Percentiles rank a stretch among this genome's conserved stretches.
Evolutionary conservation across 352 stramenopile species (phyloP).

Genomic region (Thalassiosira oceanica): DNA sequence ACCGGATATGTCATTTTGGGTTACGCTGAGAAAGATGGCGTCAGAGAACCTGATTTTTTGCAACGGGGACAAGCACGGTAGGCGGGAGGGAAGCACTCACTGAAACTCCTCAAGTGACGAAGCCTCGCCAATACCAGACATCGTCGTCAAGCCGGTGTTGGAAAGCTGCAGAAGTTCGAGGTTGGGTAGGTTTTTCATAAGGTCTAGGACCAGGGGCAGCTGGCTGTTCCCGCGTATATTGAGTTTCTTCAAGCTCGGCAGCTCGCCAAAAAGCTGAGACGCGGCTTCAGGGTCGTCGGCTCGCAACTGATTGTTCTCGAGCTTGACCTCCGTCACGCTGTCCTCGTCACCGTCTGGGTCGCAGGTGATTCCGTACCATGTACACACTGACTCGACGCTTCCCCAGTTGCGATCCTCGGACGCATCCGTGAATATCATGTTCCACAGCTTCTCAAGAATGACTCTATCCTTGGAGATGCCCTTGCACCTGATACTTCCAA

Average conservation of each 20-base stretch:
- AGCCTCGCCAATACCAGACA: slow-evolving; percentile 39
- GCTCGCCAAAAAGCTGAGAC: slow-evolving; percentile 45
- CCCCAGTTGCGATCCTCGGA: slow-evolving; percentile 41
- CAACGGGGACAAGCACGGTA: background rate
- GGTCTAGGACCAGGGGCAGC: slow-evolving; percentile 41
- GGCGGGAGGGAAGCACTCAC: slow-evolving; percentile 10
- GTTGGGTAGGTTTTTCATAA: slow-evolving; percentile 31
- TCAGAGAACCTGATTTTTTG: background rate
- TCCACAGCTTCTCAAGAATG: slow-evolving; percentile 37
- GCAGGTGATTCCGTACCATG: slow-evolving; percentile 75
- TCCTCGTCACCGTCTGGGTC: slow-evolving; percentile 34
- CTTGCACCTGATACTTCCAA: slow-evolving; percentile 41
- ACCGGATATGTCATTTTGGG: slow-evolving; percentile 48
- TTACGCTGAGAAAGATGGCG: slow-evolving; percentile 17
- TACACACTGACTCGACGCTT: slow-evolving; percentile 53
- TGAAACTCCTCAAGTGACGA: slow-evolving; percentile 60
- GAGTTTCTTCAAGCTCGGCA: slow-evolving; percentile 41
- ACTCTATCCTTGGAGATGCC: slow-evolving; percentile 43
- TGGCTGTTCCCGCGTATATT: slow-evolving; percentile 49
- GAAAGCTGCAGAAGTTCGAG: slow-evolving; percentile 50
- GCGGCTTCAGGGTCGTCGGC: slow-evolving; percentile 37
- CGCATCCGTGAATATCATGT: slow-evolving; percentile 39
- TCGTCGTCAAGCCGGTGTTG: slow-evolving; percentile 40
- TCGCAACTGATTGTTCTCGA: slow-evolving; percentile 45
- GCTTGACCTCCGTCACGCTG: slow-evolving; percentile 46